These are phyloP conservation scores for Pyrenophora graminea DNA, from an alignment of 2,329 filamentous ascomycete genomes.

Conservation along the genomic window DNA sequence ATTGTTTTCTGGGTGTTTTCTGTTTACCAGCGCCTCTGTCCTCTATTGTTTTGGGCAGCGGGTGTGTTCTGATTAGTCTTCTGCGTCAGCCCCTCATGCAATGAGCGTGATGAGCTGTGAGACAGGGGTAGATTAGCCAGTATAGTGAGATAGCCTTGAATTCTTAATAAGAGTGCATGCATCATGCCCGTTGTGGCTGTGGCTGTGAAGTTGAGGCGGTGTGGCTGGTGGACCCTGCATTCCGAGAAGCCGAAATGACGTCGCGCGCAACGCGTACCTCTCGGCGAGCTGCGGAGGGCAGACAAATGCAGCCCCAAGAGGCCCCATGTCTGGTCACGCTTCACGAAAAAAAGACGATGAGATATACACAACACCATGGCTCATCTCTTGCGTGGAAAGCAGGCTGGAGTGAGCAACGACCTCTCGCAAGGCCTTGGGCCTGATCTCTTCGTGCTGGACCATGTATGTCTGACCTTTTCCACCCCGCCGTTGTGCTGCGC, in stretches of 20 bases:
- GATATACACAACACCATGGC: slow-evolving; percentile 64
- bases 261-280: slow-evolving; percentile 20
- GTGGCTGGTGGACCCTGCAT: slow-evolving; percentile 26
- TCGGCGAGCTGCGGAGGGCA: slow-evolving; percentile 16
- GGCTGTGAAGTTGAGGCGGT: slow-evolving; percentile 3
- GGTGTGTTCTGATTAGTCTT: slow-evolving; percentile 5
- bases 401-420: slow-evolving; percentile 89
- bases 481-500: slow-evolving; percentile 13
- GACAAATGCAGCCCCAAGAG: slow-evolving; percentile 17
- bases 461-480: slow-evolving; percentile 57
- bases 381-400: slow-evolving; percentile 86
- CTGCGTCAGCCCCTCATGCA: not conserved
- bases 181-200: not conserved
- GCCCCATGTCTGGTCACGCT: slow-evolving; percentile 5
- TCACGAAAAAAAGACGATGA: slow-evolving; percentile 32
- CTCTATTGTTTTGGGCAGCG: not conserved
- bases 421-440: slow-evolving; percentile 79
- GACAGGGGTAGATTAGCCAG: not conserved
- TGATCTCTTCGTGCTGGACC: slow-evolving; percentile 80
- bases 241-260: slow-evolving; percentile 23
- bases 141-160: not conserved
- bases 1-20: slow-evolving; percentile 1
- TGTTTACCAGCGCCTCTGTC: not conserved
- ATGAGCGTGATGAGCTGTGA: not conserved
- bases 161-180: not conserved